Base-by-base conservation (phyloP, 306 rosid species). In the Prinsepia uniflora region DNA sequence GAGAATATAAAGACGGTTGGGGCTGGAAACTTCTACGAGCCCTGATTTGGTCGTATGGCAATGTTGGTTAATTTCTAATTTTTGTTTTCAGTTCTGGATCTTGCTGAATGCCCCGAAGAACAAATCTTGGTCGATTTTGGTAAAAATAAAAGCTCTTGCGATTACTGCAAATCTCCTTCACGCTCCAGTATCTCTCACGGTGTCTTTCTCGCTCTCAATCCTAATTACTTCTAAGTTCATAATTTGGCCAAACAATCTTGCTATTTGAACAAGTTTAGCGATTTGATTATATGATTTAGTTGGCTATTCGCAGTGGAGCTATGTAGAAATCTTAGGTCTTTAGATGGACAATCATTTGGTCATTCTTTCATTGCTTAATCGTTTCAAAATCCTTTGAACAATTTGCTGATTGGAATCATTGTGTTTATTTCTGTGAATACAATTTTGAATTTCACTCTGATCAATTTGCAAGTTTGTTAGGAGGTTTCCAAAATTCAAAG, bases 161-260 rank as follows among this genome's bases (percentile, higher is more conserved):
- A 96, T 57, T 94, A 94, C 57, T 94, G 99, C 72, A 78, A 76
- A 87, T 87, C 96, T 50, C 63, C 84, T 8, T n/a, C n/a, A 76
- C 85, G 68, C 56, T 72, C 80, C 72, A 87, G 99, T 83, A 78
- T 89, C 84, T 82, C 96, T 79, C 92, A 94, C 46, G 97, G 99
- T 94, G 57, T 65, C 41, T 14, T 53, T 66, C 43, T 53, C 9
- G 15, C 44, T 15, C 40, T 39, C 39, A 7, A 22, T 53, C 19
- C 3, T 17, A 10, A 5, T 11, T 0, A 13, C 10, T 34, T 9
- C 2, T 10, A 5, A 17, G 40, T 24, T 56, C 10, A 0, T 61
- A 22, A 15, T 70, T 24, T 43, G n/a, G n/a, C n/a, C n/a, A n/a
- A n/a, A n/a, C n/a, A n/a, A n/a, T 34, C 46, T 10, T 4, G 63